phyloP scores from a whole-genome alignment of 1,284 basidiomycete species.

The Trichosporon faecale region DNA sequence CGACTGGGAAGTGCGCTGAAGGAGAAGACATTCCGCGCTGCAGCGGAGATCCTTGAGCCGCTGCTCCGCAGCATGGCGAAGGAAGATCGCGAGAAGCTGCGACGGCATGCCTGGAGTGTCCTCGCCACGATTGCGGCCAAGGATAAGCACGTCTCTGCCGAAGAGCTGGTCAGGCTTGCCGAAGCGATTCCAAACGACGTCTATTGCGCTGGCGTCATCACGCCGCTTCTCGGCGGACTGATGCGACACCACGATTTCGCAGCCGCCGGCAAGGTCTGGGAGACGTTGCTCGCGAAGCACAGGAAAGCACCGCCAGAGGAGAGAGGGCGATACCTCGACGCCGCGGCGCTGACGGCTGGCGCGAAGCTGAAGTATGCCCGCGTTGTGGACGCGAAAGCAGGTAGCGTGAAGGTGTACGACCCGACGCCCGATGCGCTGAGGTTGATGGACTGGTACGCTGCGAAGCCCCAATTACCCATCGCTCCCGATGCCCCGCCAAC shows the following conservation, averaged over 20 bases:
- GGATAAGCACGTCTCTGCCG: conserved; percentile 10
- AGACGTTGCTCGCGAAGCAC: conserved; percentile 24
- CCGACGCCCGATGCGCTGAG: conserved; percentile 27
- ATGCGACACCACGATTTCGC: conserved; percentile 21
- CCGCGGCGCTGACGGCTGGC: conserved; percentile 31
- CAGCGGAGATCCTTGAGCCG: conserved; percentile 13
- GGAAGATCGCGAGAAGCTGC: neutral
- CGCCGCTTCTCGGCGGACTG: conserved; percentile 35
- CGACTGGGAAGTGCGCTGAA: conserved; percentile 12
- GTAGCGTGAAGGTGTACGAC: neutral
- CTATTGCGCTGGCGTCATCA: conserved; percentile 25
- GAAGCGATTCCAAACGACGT: conserved; percentile 22
- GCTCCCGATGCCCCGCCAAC: neutral
- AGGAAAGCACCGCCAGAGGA: neutral
- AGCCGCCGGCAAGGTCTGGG: conserved; percentile 31
- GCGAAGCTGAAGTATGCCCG: conserved; percentile 25
- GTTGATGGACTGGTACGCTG: conserved; percentile 32
- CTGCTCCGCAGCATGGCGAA: neutral
- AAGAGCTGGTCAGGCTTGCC: conserved; percentile 26
- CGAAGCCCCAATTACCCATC: neutral
- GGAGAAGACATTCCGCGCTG: conserved; percentile 8
- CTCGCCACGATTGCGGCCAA: conserved; percentile 12
- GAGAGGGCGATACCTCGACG: conserved; percentile 29
- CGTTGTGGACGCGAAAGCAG: neutral
- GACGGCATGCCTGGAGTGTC: conserved; percentile 14